A percentile compares a stretch with the other conserved stretches of the same genome.
phyloP scores from a whole-genome alignment of 441 rosid genomes.

The Populus hybrid region DNA sequence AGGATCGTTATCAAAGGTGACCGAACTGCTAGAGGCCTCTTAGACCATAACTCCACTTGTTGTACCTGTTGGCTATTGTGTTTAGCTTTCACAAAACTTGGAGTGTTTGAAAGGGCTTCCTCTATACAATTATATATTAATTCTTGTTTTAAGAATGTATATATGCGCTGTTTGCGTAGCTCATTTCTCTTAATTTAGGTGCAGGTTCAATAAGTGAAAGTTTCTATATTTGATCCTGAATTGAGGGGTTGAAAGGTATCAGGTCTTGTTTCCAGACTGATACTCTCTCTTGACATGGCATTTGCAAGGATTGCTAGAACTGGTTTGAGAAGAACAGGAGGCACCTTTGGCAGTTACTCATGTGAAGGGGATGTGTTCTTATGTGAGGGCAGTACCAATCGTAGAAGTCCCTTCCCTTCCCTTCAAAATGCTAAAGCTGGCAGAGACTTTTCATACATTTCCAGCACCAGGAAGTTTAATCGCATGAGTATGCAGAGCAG shows the following conservation, averaged over 20 bases:
- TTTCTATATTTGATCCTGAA: not conserved
- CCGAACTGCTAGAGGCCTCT: not conserved
- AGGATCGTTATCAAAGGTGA: conserved; percentile 9
- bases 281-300: conserved; percentile 39
- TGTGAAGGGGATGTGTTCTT: conserved; percentile 18
- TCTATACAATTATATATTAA: conserved; percentile 6
- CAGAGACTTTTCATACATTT: conserved; percentile 20
- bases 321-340: conserved; percentile 50
- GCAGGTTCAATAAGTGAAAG: conserved; percentile 24
- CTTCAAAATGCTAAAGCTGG: conserved; percentile 22
- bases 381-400: conserved; percentile 13
- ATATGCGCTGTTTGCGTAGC: conserved; percentile 2
- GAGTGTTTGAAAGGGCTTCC: conserved; percentile 21
- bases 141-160: conserved; percentile 3
- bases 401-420: conserved; percentile 20
- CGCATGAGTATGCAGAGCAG: conserved; percentile 37
- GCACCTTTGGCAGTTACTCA: conserved; percentile 19
- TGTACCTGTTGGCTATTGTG: not conserved
- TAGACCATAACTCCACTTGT: conserved; percentile 11
- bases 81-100: conserved; percentile 15
- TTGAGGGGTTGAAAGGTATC: not conserved
- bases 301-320: conserved; percentile 48
- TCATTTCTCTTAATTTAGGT: conserved; percentile 13
- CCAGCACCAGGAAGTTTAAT: conserved; percentile 21
- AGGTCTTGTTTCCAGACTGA: conserved; percentile 13